Evolutionary conservation across 768 basidiomycete species (phyloP).

Genomic region (Leccinum rimulosum): DNA sequence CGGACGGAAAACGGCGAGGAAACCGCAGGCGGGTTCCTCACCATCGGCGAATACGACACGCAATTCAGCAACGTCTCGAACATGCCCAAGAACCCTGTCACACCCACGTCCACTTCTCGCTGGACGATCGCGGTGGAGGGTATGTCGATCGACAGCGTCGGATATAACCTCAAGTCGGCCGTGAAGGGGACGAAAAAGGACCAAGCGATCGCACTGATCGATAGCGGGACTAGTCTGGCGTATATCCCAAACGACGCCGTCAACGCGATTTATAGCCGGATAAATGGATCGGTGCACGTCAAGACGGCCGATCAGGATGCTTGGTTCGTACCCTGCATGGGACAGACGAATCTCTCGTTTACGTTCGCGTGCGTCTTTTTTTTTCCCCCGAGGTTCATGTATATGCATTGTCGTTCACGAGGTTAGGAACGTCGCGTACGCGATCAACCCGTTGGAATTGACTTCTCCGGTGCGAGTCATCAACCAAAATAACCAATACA

Average conservation of each 20-base stretch:
- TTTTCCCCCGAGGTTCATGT: too few relatives aligned
- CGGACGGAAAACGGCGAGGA: slow-evolving; percentile 40
- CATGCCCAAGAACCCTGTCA: slow-evolving; percentile 34
- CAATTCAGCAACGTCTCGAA: slow-evolving; percentile 30
- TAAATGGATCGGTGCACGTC: slow-evolving; percentile 36
- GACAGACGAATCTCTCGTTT: slow-evolving; percentile 30
- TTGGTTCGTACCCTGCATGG: slow-evolving; percentile 39
- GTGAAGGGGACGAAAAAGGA: slow-evolving; percentile 31
- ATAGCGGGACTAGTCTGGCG: slow-evolving; percentile 43
- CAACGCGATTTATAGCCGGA: slow-evolving; percentile 38
- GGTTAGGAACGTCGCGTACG: slow-evolving; percentile 31
- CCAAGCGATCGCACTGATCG: slow-evolving; percentile 37
- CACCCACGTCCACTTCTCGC: slow-evolving; percentile 33
- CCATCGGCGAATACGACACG: slow-evolving; percentile 42
- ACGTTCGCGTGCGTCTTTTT: slow-evolving; percentile 12
- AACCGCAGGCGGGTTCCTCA: slow-evolving; percentile 41
- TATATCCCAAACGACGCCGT: slow-evolving; percentile 34
- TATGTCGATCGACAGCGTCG: slow-evolving; percentile 35
- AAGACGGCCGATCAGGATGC: slow-evolving; percentile 25
- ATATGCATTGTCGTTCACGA: background rate
- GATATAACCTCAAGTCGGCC: slow-evolving; percentile 28
- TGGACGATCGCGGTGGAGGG: slow-evolving; percentile 44
- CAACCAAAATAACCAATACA: slow-evolving; percentile 32
- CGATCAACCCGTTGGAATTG: slow-evolving; percentile 47
- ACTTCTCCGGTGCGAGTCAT: slow-evolving; percentile 29